phyloP scores from a whole-genome alignment of 441 rosid genomes.

The Jatropha podagrica region DNA sequence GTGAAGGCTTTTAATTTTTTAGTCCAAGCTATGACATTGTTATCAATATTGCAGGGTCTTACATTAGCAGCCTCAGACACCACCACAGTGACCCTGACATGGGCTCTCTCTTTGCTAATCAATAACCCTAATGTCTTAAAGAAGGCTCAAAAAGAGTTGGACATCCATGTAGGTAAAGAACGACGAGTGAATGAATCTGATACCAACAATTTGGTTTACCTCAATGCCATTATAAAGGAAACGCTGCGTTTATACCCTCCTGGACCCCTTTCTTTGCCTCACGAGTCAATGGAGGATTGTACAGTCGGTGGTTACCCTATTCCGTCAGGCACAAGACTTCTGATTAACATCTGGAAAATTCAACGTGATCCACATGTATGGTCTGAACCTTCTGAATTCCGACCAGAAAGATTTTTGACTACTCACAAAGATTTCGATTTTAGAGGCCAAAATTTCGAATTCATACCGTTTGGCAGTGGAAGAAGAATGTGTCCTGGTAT shows the following conservation, averaged over 20 bases:
- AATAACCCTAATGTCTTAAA: conserved; percentile 41
- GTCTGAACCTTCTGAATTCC: conserved; percentile 32
- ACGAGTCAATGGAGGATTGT: conserved; percentile 50
- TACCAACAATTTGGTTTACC: conserved; percentile 41
- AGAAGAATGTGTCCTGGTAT: conserved; percentile 49
- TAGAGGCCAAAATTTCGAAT: conserved; percentile 32
- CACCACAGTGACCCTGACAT: conserved; percentile 38
- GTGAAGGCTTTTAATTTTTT: no score
- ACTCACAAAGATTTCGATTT: conserved; percentile 27
- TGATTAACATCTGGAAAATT: conserved; percentile 48
- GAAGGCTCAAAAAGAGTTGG: conserved; percentile 53
- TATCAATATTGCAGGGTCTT: conserved; percentile 32
- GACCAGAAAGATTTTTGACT: conserved; percentile 45
- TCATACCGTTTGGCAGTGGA: conserved; percentile 42
- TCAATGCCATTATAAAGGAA: conserved; percentile 55
- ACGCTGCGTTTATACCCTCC: conserved; percentile 53
- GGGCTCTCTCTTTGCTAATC: conserved; percentile 32
- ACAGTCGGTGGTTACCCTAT: conserved; percentile 38
- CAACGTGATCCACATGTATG: conserved; percentile 42
- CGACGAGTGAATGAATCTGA: conserved; percentile 52
- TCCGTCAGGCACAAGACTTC: conserved; percentile 38
- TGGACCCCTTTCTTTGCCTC: conserved; percentile 39
- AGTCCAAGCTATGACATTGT: no score
- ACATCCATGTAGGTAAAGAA: conserved; percentile 40
- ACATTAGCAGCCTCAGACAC: conserved; percentile 57